These are phyloP conservation scores for Collybiopsis confluens DNA, from an alignment of 768 basidiomycete species.

Conservation along the genomic window DNA sequence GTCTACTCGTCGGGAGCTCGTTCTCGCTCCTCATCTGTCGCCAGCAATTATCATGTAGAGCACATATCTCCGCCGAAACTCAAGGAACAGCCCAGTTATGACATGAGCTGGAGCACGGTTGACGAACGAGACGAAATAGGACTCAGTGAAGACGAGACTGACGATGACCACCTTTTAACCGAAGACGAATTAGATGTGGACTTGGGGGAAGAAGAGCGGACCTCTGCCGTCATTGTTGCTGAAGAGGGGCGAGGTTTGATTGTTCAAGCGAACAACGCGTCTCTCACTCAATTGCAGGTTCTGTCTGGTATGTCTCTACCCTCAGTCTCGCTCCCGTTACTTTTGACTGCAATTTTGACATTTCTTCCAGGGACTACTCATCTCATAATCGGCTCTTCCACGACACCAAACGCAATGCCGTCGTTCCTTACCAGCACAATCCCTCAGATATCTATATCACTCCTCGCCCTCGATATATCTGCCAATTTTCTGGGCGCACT, in stretches of 20 bases:
- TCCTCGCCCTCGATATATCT: constrained; percentile 92
- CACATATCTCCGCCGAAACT: constrained; percentile 45
- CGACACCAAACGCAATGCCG: constrained; percentile 74
- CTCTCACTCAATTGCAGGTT: constrained; percentile 59
- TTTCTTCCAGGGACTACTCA: constrained; percentile 80
- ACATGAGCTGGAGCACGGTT: constrained; percentile 69
- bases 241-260: constrained; percentile 86
- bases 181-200: constrained; percentile 47
- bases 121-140: constrained; percentile 65
- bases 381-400: constrained; percentile 80
- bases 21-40: constrained; percentile 68
- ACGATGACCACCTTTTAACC: constrained; percentile 38
- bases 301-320: constrained; percentile 59
- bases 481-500: constrained; percentile 81
- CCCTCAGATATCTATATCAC: constrained; percentile 68
- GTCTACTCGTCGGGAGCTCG: constrained; percentile 58
- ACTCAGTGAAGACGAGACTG: constrained; percentile 43
- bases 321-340: neutral
- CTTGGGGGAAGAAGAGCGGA: constrained; percentile 62
- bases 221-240: constrained; percentile 72
- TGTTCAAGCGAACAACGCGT: constrained; percentile 62
- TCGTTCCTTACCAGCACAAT: constrained; percentile 66
- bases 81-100: constrained; percentile 68
- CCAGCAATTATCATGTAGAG: constrained; percentile 33
- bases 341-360: neutral